Conservation (phyloP, 1,284 basidiomycete genomes). For the Pseudomicrostroma phylloplanum region DNA sequence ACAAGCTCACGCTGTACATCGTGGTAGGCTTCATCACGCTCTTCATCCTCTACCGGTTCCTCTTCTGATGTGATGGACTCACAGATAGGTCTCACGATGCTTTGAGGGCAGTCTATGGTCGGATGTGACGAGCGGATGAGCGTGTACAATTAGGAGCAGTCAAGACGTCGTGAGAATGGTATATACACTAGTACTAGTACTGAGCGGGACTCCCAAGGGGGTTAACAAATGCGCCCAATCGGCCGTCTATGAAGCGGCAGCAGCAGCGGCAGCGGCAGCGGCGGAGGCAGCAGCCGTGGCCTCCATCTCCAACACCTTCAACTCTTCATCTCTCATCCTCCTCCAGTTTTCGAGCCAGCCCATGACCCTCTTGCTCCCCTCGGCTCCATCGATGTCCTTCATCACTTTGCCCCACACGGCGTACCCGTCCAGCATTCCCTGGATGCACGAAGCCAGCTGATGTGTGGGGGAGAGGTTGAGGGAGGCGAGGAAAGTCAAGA, state of each 20-base stretch:
- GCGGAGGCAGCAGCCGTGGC: neutral
- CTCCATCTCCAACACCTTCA: neutral
- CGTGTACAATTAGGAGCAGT: no score
- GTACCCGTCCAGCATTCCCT: conserved; percentile 2
- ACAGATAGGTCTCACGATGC: no score
- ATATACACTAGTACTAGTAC: no score
- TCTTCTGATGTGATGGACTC: conserved; percentile 9
- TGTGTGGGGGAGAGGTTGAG: conserved; percentile 56
- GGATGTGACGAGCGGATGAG: no score
- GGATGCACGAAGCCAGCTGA: neutral
- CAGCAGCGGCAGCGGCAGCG: no score
- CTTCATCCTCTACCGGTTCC: conserved; percentile 11
- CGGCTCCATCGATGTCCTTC: neutral
- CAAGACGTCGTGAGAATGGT: no score
- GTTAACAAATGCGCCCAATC: no score
- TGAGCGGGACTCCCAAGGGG: no score
- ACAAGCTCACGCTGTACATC: conserved; percentile 17
- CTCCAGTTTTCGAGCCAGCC: conserved; percentile 5
- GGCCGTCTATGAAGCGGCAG: no score
- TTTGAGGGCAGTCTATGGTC: no score
- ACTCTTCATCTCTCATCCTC: conserved; percentile 1
- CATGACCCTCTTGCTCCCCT: neutral
- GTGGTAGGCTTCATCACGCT: conserved; percentile 13
- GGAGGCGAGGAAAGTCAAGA: conserved; percentile 73
- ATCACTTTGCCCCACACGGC: neutral